Conservation (phyloP, 1,139 yeast species). For the Geotrichum candidum region DNA sequence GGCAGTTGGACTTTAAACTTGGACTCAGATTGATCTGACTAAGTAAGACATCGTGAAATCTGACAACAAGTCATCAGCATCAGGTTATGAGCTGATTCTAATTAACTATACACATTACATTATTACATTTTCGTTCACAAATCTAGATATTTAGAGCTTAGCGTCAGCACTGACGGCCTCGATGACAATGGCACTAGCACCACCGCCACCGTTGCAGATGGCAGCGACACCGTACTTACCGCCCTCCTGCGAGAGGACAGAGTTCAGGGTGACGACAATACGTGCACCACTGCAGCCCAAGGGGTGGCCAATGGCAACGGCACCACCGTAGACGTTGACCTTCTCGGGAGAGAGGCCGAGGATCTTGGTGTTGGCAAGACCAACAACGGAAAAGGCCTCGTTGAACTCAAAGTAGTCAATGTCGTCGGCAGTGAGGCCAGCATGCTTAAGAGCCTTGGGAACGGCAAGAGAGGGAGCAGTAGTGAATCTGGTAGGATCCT, state of each 20-base stretch:
- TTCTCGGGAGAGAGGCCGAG: conserved; percentile 59
- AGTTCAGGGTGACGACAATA: conserved; percentile 75
- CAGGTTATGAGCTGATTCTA: background rate
- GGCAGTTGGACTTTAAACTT: too few relatives aligned
- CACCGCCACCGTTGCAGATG: conserved; percentile 99
- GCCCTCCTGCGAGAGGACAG: conserved; percentile 60
- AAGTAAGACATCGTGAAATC: background rate
- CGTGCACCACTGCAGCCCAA: conserved; percentile 98
- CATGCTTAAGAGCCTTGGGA: conserved; percentile 91
- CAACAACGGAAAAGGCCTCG: conserved; percentile 96
- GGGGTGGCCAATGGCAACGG: conserved; percentile 96
- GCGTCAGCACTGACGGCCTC: conserved; percentile 36
- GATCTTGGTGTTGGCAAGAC: conserved; percentile 79
- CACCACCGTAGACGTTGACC: conserved; percentile 95
- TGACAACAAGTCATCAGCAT: background rate
- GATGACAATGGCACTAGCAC: conserved; percentile 81
- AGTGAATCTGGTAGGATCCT: conserved; percentile 88
- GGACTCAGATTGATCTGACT: background rate
- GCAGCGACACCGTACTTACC: conserved; percentile 93
- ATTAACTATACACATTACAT: background rate
- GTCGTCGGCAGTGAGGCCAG: conserved; percentile 54
- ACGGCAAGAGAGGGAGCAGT: conserved; percentile 90
- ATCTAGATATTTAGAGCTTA: conserved; percentile 9
- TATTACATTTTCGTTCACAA: background rate
- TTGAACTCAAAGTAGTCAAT: conserved; percentile 85